Evolutionary conservation across 352 stramenopile genomes (phyloP), one percentile per base, ranked within the genome.

Genomic region (Vaucheria bursata): DNA sequence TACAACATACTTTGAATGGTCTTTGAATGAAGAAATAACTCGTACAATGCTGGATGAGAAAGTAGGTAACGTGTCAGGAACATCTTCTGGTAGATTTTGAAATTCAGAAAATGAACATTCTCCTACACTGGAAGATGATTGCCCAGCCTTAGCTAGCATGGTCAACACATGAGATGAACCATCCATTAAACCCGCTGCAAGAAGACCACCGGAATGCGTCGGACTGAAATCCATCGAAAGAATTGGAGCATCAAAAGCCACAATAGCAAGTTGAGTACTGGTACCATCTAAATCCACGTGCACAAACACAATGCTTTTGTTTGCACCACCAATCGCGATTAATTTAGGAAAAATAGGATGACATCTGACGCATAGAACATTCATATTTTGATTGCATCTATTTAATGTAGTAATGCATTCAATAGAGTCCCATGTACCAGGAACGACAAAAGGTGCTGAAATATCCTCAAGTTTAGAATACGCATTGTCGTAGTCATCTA

Each of bases 201-300:
- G 76, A 7, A 81, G 38, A 12, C 49, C 76, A 33, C 18, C 3
- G 6, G 33, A 36, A 12, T 34, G 31, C 1, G 5, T 8, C 25
- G 70, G 70, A 39, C 68, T 71, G 39, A 81, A 81, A 64, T 81
- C 76, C 68, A 81, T 65, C 39, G 76, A 81, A 33, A 81, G 76
- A 12, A 81, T 72, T n/a, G 76, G 76, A n/a, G 76, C 76, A n/a
- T 50, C 69, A 32, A 81, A 36, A 59, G 39, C 74, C 1, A 81
- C 7, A 1, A 59, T 50, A 8, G 34, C 59, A 1, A 74, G 40
- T 36, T 65, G 32, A 3, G 73, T 29, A 18, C 18, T 67, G 18
- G 18, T 70, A 38, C 45, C 33, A 1, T 71, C 32, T 45, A 36
- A 29, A 32, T 50, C 18, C 6, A 5, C 18, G 65, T 73, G 8